Base-by-base conservation (phyloP, 2,329 filamentous ascomycete species). In the Colletotrichum sansevieriae region DNA sequence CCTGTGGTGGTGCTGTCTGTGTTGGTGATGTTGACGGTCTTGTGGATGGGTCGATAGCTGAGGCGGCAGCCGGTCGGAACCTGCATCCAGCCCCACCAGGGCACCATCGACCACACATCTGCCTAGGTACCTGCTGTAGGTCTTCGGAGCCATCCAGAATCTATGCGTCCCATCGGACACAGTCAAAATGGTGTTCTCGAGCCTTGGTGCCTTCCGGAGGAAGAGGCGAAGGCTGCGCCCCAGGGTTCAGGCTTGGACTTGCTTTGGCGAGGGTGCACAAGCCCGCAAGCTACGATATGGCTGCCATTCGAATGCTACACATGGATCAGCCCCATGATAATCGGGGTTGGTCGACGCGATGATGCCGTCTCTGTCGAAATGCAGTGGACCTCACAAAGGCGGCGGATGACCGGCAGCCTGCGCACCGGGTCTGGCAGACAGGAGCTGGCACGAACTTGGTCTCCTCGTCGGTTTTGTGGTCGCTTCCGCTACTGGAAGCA, bases 331-430 rank as follows among this genome's bases (percentile, higher is more conserved):
- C n/a, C n/a, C 43, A 46, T 46, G 43, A 46, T 46, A 20, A 46
- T 46, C n/a, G 43, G 43, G 43, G 43, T 46, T 4, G 43, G 43
- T 46, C 43, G 43, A 46, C 43, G 43, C 43, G n/a, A 46, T 20
- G 43, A 46, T 46, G n/a, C 43, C 43, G 43, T 46, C 43, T 46
- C 43, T 46, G n/a, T n/a, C n/a, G n/a, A n/a, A n/a, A n/a, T n/a
- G n/a, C n/a, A n/a, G n/a, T n/a, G n/a, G n/a, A n/a, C n/a, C n/a
- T n/a, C n/a, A n/a, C n/a, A n/a, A n/a, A n/a, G n/a, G n/a, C n/a
- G n/a, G n/a, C n/a, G n/a, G n/a, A n/a, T n/a, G n/a, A n/a, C n/a
- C n/a, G n/a, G n/a, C n/a, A n/a, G n/a, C n/a, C n/a, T n/a, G n/a
- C n/a, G n/a, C n/a, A n/a, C n/a, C n/a, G n/a, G n/a, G n/a, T n/a